Conservation (phyloP, 768 basidiomycete genomes). For the Lanmaoa pseudosensibilis region DNA sequence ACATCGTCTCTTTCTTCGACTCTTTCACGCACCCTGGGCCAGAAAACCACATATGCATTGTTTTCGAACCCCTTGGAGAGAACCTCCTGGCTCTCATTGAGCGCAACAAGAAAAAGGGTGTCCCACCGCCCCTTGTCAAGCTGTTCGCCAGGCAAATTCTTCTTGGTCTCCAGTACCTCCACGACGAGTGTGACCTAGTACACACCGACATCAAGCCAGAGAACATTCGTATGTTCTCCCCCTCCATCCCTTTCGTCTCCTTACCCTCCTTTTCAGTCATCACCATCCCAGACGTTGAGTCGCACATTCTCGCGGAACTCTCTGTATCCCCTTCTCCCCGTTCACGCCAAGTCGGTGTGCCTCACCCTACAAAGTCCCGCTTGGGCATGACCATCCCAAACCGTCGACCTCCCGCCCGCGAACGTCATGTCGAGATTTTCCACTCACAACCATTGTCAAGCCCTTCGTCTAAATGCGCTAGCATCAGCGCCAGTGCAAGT, state of each 20-base stretch:
- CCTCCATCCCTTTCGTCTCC: constrained; percentile 20
- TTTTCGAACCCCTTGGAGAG: constrained; percentile 85
- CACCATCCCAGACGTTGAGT: constrained; percentile 77
- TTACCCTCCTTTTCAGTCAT: constrained; percentile 52
- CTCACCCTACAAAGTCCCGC: constrained; percentile 63
- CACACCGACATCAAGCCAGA: constrained; percentile 96
- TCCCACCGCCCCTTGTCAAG: constrained; percentile 80
- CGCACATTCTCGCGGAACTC: constrained; percentile 69
- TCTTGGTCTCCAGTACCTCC: constrained; percentile 87
- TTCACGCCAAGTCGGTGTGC: constrained; percentile 79
- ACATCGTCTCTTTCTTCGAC: constrained; percentile 89
- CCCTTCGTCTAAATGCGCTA: constrained; percentile 37
- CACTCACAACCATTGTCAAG: constrained; percentile 78
- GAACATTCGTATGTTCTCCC: constrained; percentile 76
- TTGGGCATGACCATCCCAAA: constrained; percentile 62
- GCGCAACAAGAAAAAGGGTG: constrained; percentile 79
- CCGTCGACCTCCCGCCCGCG: constrained; percentile 44
- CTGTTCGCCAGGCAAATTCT: constrained; percentile 84
- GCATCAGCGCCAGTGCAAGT: constrained; percentile 32
- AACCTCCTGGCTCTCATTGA: constrained; percentile 73
- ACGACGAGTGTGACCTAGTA: constrained; percentile 88
- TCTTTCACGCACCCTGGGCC: constrained; percentile 78
- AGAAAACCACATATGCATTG: constrained; percentile 86
- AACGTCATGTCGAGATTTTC: constrained; percentile 77
- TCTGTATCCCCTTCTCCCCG: constrained; percentile 68